Evolutionary conservation across 129 eudicot species (phyloP), one percentile per base, ranked within the genome.

Genomic region (Logfia minima): DNA sequence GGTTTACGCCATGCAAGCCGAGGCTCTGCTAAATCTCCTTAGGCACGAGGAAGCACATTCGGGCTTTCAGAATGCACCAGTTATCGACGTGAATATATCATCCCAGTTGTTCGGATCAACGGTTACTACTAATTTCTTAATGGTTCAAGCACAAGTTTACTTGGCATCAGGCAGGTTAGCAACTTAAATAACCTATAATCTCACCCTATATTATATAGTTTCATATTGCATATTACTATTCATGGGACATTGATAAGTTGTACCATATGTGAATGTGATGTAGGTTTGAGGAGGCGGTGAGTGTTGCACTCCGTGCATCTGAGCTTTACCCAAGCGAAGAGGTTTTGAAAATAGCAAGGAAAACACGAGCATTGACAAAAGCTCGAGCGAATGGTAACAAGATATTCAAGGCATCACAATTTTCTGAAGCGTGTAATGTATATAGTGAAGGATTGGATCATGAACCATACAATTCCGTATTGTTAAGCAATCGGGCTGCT

Each of bases 221-320:
- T 2, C 32, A 24, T 21, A 65, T 19, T 24, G 7, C 32, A 24
- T 21, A 65, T 60, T 16, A 5, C 23, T 66, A 21, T 62, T 21
- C 23, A 10, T 74, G 2, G 3, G 11, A 11, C 11, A 17, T 10
- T 17, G 3, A 8, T 41, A 62, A 13, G 5, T 37, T 9, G 4
- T 24, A 26, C 43, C 39, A 45, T 10, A 28, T 28, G 41, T 53
- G 22, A 62, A 72, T 41, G 21, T 39, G 24, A 70, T 77, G 39
- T 70, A 92, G 97, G 83, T 93, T 93, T 84, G 98, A 90, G 79
- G 97, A 93, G 62, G 98, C 97, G 2, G 86, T 89, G 29, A 66
- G 68, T 56, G 81, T 80, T 43, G 85, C 86, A 14, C 68, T 88
- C 34, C 71, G 89, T 21, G 98, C 97, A 18, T 80, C 85, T 41